Percentiles rank a stretch among this genome's conserved stretches.
These are phyloP conservation scores for Pestalotiopsis sp. DNA, from an alignment of 2,329 filamentous ascomycete genomes.

Conservation along the genomic window DNA sequence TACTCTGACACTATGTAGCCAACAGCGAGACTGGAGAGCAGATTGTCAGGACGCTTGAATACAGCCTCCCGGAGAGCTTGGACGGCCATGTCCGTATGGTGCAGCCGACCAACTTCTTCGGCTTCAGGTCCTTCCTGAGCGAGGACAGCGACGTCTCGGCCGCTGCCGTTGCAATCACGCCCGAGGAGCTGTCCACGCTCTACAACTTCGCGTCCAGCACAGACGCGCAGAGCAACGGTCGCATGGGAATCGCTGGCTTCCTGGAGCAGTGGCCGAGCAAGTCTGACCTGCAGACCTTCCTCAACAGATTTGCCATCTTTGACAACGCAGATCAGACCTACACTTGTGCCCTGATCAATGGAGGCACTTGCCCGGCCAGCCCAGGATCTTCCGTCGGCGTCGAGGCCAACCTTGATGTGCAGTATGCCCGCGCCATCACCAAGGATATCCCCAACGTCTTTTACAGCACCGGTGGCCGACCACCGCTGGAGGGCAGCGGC, in stretches of 20 bases:
- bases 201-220: constrained; percentile 10
- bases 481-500: constrained; percentile 1
- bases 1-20: neutral
- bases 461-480: neutral
- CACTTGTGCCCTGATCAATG: constrained; percentile 12
- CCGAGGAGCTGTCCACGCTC: constrained; percentile 1
- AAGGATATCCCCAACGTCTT: constrained; percentile 10
- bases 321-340: constrained; percentile 4
- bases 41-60: constrained; percentile 10
- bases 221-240: neutral
- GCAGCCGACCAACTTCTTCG: constrained; percentile 14
- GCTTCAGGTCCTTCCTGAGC: constrained; percentile 9
- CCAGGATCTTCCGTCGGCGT: constrained; percentile 6
- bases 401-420: constrained; percentile 17
- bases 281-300: constrained; percentile 4
- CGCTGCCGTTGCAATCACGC: neutral
- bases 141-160: neutral
- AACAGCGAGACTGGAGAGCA: constrained; percentile 3
- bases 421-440: constrained; percentile 14
- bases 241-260: constrained; percentile 11
- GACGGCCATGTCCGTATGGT: constrained; percentile 7
- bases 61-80: constrained; percentile 4
- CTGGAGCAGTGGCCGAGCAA: constrained; percentile 7
- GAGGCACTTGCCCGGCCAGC: constrained; percentile 10
- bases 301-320: constrained; percentile 5